Base-by-base conservation (phyloP, 495 filamentous ascomycete species). In the Venustampulla echinocandica region DNA sequence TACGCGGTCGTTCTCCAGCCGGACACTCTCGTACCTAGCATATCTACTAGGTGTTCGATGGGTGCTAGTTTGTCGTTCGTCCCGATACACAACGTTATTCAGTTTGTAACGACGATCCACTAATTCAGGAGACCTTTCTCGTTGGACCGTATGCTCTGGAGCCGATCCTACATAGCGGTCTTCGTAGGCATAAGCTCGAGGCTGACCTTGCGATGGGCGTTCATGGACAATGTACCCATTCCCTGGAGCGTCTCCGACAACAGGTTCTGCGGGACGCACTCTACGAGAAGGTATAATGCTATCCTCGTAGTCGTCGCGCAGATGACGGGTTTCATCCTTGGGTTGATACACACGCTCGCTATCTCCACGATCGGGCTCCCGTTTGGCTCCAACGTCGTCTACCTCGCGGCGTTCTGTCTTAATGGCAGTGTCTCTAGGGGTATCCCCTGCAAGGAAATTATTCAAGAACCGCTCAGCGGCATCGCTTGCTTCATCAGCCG, bases 391-490 rank as follows among this genome's bases (percentile, higher is more conserved):
- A n/a, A n/a, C n/a, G n/a, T n/a, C n/a, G n/a, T n/a, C 27, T 30
- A 13, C 7, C 13, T 30, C 5, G 47, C 39, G 11, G 55, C 57
- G 11, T 10, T 46, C 10, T 58, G 56, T 2, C 61, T 50, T 47
- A n/a, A 36, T 46, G 19, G 30, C 14, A 25, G 34, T 3, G 4
- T 46, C 36, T n/a, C 35, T 23, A n/a, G 19, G 9, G 1, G 22
- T 39, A 18, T 59, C 58, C 2, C 42, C 59, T 30, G 65, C 66
- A n/a, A 48, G 49, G 21, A 69, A 61, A 19, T 61, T 56, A 28
- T 64, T 62, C 5, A 71, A 51, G 32, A 73, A 71, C 13, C 59
- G 56, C 28, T 71, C 68, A 5, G 68, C 69, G 18, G 65, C 64
- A 46, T 54, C 57, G 24, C 53, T 51, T 14, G 44, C 51, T 38